Base-by-base conservation (phyloP, 192 early-diverging fungal genomes). In the Linnemannia exigua region DNA sequence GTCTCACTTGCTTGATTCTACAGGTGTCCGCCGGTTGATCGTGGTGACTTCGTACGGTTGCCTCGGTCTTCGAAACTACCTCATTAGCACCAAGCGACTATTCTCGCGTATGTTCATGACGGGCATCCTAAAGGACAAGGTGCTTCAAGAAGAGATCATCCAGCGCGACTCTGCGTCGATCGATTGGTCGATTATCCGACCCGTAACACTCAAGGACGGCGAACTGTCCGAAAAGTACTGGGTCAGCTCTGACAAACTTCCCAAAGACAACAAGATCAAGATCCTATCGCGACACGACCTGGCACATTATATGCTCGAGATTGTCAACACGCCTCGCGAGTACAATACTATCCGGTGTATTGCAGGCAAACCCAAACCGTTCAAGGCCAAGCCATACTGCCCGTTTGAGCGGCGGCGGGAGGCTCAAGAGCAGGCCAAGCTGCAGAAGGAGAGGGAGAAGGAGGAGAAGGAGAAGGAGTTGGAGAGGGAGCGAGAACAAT, bases 171-270 rank as follows among this genome's bases (percentile, higher is more conserved):
- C 80, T 3, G n/a, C 74, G 14, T 67, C 48, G 25, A 54, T 89
- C 7, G 84, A 89, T 63, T 89, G 88, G 88, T 87, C 88, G 2
- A 87, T 89, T 68, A 74, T 89, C 17, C 77, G 83, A 14, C 83
- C 83, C n/a, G 82, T 85, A 8, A 89, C 75, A 2, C 81, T 89
- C 7, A 82, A 72, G 58, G 85, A 89, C 61, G 88, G 80, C 16
- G 74, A 81, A 19, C 69, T 83, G 11, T 79, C 84, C 14, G 76
- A 80, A 14, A 67, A 77, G 35, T 87, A 79, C 52, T 78, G 58
- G 47, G 36, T 87, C n/a, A 83, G 81, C 28, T 75, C 74, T 9
- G 70, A 80, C 7, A 70, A 71, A 22, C 66, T 86, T 3, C 84
- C 84, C 36, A 75, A 70, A 47, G 47, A 74, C 3, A 79, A 70